Base-by-base conservation (phyloP, 805 yeast genomes). In the Pichia exigua region DNA sequence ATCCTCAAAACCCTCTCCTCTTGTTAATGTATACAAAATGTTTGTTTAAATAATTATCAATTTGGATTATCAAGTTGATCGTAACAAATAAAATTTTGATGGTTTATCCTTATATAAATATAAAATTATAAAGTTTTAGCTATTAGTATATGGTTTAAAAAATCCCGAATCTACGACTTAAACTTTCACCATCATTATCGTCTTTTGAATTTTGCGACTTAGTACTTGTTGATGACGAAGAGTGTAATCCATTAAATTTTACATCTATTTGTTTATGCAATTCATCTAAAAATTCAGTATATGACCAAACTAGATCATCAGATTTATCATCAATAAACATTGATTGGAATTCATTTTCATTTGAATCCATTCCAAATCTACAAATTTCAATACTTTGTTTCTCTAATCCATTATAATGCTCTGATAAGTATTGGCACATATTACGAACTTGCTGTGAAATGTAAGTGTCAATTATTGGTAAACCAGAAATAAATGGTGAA, bases 311-410 rank as follows among this genome's bases (percentile, higher is more conserved):
- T 65, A 77, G 71, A 43, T 82, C 80, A 39, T 70, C 70, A 24
- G 73, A 69, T 45, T 79, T 74, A 63, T 94, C 98, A 61, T 94
- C 98, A 28, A 83, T 81, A 62, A 94, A 69, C 47, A 78, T 61
- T 42, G 81, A 82, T 41, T 74, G 69, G 62, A 89, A 79, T 47
- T 73, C 78, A 43, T 65, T 59, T 58, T 82, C 82, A 3, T 79
- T 73, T 2, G 81, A 80, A 61, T 87, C 95, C 21, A 76, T 65
- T 8, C 82, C 82, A 57, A 80, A 82, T 54, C 94, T 73, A 17
- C 85, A 78, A 7, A 89, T 64, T 53, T 79, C 81, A 28, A 87
- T 65, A 0, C 81, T 76, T 45, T 77, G 59, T 54, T 69, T 71
- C 18, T 70, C 72, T 2, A 65, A 56, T 12, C 71, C 70, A 18